Base-by-base conservation (phyloP, 768 basidiomycete genomes). In the Naematelia aurantialba region DNA sequence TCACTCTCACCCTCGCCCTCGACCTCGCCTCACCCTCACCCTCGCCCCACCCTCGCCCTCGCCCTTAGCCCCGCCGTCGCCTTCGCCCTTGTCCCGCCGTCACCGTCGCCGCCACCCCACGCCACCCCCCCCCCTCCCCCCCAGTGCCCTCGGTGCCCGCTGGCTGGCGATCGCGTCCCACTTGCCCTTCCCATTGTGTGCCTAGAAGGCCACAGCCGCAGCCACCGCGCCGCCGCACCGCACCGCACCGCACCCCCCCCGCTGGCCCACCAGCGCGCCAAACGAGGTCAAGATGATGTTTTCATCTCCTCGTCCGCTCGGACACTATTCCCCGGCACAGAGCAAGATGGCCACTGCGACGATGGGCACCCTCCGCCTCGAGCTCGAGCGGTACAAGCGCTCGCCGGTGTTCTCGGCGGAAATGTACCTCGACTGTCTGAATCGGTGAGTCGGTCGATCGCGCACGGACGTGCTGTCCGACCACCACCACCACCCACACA, bases 331-430 rank as follows among this genome's bases (percentile, higher is more conserved):
- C 1, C 30, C 55, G 4, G 52, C 63, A 5, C 69, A 74, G 34
- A 47, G 66, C 27, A 71, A 74, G 47, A 65, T 71, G 57, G 72
- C 72, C 21, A 57, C 31, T 30, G 64, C 68, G 72, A 68, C 66
- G 12, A 39, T 74, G 21, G 45, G 47, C 13, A 60, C 54, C 26
- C 60, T 74, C 5, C 67, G 66, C 30, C 59, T 69, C 61, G 70
- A 74, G 21, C 45, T 71, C 55, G 67, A 69, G 24, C 44, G 64
- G 31, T 55, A 65, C 30, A 74, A 74, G 58, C 61, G 52, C 57
- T 59, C 65, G 67, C 67, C 69, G 1, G 24, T 52, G 12, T 44
- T 69, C 5, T 62, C 55, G 51, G 56, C 62, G 1, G 72, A 74
- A 30, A 46, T 54, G 21, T 69, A 71, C 44, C 34, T 74, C 22